These are phyloP conservation scores for Lichtheimia ramosa DNA, from an alignment of 371 early-diverging fungal genomes.

Conservation along the genomic window DNA sequence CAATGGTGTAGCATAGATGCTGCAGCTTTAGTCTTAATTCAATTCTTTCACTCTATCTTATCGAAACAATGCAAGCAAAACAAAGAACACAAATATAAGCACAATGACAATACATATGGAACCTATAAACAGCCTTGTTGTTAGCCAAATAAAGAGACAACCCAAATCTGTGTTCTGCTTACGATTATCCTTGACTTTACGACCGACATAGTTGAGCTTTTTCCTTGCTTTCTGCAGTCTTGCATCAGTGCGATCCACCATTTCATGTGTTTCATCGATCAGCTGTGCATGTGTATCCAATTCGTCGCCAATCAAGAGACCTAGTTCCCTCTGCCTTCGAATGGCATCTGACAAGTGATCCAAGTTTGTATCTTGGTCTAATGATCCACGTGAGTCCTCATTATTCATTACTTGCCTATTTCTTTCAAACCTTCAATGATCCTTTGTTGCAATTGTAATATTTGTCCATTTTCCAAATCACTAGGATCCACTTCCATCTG, in stretches of 20 bases:
- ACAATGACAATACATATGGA: constrained; percentile 52
- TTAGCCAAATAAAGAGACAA: background rate
- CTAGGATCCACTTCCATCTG: constrained; percentile 45
- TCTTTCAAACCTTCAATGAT: constrained; percentile 59
- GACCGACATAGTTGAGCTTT: constrained; percentile 39
- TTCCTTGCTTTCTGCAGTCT: constrained; percentile 59
- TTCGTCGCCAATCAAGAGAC: constrained; percentile 76
- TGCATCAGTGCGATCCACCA: constrained; percentile 63
- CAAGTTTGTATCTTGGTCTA: constrained; percentile 78
- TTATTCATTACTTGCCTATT: background rate
- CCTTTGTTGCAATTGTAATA: constrained; percentile 74
- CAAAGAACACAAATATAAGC: constrained; percentile 42
- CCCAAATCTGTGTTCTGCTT: constrained; percentile 15
- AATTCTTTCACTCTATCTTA: background rate
- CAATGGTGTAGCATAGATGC: too few relatives aligned
- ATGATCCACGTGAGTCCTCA: background rate
- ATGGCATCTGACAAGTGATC: constrained; percentile 68
- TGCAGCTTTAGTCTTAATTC: too few relatives aligned
- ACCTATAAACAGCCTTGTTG: constrained; percentile 17
- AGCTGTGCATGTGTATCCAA: constrained; percentile 74
- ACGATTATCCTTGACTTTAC: constrained; percentile 51
- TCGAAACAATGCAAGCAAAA: constrained; percentile 39
- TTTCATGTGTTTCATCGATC: constrained; percentile 71
- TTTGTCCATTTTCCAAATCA: constrained; percentile 58
- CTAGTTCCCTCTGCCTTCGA: constrained; percentile 75